Evolutionary conservation across 441 rosid species (phyloP).

Genomic region (Pelargonium cotyledonis): DNA sequence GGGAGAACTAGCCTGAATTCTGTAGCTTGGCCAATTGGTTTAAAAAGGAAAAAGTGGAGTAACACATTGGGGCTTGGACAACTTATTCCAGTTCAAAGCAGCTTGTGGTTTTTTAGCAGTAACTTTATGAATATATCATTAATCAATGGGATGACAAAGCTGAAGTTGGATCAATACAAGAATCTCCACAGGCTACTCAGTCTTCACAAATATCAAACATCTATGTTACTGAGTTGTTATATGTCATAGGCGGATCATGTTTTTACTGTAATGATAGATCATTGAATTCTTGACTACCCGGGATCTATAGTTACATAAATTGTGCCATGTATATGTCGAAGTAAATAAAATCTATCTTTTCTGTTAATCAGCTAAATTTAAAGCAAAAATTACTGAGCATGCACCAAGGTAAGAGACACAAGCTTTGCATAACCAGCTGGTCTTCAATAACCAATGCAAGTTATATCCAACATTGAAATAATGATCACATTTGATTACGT

Average conservation of each 20-base stretch:
- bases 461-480: background rate
- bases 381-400: background rate
- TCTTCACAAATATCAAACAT: constrained; percentile 1
- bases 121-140: background rate
- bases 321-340: background rate
- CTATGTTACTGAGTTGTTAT: background rate
- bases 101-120: background rate
- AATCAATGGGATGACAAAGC: background rate
- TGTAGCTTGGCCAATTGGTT: too few species aligned
- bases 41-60: too few species aligned
- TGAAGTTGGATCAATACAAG: too few species aligned
- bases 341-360: background rate
- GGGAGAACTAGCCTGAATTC: too few species aligned
- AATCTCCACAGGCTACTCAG: background rate
- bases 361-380: background rate
- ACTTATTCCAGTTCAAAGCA: background rate
- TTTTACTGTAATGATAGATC: background rate
- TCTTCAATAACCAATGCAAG: background rate
- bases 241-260: background rate
- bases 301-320: background rate
- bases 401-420: background rate
- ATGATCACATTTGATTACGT: background rate
- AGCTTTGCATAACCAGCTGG: background rate
- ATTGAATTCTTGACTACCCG: background rate
- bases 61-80: background rate